Conservation (phyloP, 2,329 filamentous ascomycete species). For the Chlorencoelia australis region DNA sequence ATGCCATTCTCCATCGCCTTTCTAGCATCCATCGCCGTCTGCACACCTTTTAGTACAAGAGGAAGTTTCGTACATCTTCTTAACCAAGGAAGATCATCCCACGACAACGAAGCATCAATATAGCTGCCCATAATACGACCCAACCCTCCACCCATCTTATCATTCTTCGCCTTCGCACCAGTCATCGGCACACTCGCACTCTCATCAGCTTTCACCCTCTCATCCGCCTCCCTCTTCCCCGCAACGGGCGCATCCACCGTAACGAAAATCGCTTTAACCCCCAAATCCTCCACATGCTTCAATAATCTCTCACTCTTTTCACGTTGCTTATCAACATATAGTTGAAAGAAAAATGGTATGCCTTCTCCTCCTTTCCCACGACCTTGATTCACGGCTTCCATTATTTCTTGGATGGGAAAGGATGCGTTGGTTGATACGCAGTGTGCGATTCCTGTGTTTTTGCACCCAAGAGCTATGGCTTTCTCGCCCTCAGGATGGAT, state of each 20-base stretch:
- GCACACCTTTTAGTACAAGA: slow-evolving; percentile 61
- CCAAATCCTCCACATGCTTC: slow-evolving; percentile 33
- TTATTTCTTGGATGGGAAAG: slow-evolving; percentile 45
- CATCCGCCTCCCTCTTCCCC: slow-evolving; percentile 42
- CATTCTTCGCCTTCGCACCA: slow-evolving; percentile 39
- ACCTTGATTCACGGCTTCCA: slow-evolving; percentile 21
- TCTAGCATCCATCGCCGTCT: slow-evolving; percentile 53
- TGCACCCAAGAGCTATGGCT: slow-evolving; percentile 43
- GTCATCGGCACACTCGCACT: slow-evolving; percentile 38
- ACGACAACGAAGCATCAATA: slow-evolving; percentile 47
- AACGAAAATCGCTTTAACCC: slow-evolving; percentile 44
- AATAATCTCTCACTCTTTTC: slow-evolving; percentile 41
- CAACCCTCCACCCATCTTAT: slow-evolving; percentile 43
- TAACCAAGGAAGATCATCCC: slow-evolving; percentile 58
- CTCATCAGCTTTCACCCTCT: slow-evolving; percentile 37
- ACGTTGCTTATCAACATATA: slow-evolving; percentile 51
- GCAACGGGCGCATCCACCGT: slow-evolving; percentile 49
- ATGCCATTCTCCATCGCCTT: slow-evolving; percentile 48
- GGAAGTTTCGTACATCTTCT: slow-evolving; percentile 45
- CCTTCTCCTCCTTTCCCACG: slow-evolving; percentile 1
- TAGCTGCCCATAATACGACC: slow-evolving; percentile 45
- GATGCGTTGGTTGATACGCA: slow-evolving; percentile 51
- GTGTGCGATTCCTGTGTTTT: slow-evolving; percentile 43
- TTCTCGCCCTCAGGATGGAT: slow-evolving; percentile 56
- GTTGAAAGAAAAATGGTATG: slow-evolving; percentile 41